These are phyloP conservation scores for Aschersonia sp. DNA, from an alignment of 2,329 filamentous ascomycete genomes.

Conservation along the genomic window DNA sequence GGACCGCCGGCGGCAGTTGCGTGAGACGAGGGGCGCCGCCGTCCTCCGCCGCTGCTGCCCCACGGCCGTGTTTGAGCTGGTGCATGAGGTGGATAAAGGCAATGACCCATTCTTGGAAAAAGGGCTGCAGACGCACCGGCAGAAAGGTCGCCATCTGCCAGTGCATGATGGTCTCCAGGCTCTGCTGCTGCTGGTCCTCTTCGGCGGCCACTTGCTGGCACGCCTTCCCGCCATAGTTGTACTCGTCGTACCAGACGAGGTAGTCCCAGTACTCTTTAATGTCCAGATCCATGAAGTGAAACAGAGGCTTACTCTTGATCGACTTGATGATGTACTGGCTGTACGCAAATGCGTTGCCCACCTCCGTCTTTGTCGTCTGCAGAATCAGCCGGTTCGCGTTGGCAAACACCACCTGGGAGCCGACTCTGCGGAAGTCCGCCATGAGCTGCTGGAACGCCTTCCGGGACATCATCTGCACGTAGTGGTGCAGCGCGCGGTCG, in stretches of 20 bases:
- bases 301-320: conserved; percentile 86
- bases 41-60: conserved; percentile 16
- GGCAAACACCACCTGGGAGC: conserved; percentile 91
- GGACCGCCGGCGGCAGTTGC: conserved; percentile 39
- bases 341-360: conserved; percentile 93
- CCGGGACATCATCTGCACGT: conserved; percentile 96
- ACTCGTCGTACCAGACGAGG: conserved; percentile 96
- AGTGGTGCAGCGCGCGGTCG: conserved; percentile 86
- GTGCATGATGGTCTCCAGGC: conserved; percentile 83
- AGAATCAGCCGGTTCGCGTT: conserved; percentile 78
- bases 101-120: conserved; percentile 84
- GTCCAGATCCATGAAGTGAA: conserved; percentile 92
- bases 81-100: conserved; percentile 97
- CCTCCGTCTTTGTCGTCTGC: conserved; percentile 91
- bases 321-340: conserved; percentile 96
- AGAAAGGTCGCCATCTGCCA: conserved; percentile 94
- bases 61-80: conserved; percentile 55
- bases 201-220: conserved; percentile 66
- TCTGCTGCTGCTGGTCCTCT: conserved; percentile 52
- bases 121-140: conserved; percentile 61
- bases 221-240: conserved; percentile 94
- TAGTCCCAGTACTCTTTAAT: conserved; percentile 99
- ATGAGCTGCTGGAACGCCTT: conserved; percentile 96
- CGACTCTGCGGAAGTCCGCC: conserved; percentile 88
- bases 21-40: conserved; percentile 16